Evolutionary conservation across 805 yeast genomes (phyloP), one percentile per base, ranked within the genome.

Genomic region (Candida nemodendra): DNA sequence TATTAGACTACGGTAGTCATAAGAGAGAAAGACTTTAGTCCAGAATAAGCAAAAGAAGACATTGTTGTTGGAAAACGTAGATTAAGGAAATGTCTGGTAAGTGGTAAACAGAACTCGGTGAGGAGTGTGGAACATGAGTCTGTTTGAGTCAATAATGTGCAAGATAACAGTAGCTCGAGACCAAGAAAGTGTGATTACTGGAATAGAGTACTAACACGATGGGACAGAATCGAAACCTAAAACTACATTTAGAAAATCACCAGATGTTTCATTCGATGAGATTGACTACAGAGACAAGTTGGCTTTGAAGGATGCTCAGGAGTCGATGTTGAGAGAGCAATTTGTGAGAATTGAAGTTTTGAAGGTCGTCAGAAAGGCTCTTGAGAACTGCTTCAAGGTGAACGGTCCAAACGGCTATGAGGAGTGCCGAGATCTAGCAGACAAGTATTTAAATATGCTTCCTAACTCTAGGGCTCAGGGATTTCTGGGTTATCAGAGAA

Each of bases 401-500:
- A 72, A 71, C 44, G 82, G 82, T 30, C 79, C 78, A 16, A 84
- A 84, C 66, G 82, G 79, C 42, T 74, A 74, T 53, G 89, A 84
- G 66, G 86, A 84, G 62, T 86, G 95, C 67, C 77, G 81, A 62
- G 85, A 84, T 32, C 68, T 86, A 53, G 84, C 89, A 21, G 81
- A 83, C 65, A 78, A 70, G 66, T 85, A 86, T 61, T 66, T 86
- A 69, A 84, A 81, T 52, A 71, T 86, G 84, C 69, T 85, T 40
- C 90, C 87, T 39, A 64, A 72, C 34, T 75, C 82, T 50, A 75
- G 79, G 50, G 72, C 82, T 43, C 74, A 77, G 50, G 95, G 95
- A 30, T 84, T 73, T 65, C 67, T 80, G 57, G 91, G 88, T n/a
- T 84, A 85, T 68, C 95, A 86, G 68, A 82, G 86, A 74, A 85